phyloP scores from a whole-genome alignment of 164 flowering plant genomes.

The Stephania cephalantha region DNA sequence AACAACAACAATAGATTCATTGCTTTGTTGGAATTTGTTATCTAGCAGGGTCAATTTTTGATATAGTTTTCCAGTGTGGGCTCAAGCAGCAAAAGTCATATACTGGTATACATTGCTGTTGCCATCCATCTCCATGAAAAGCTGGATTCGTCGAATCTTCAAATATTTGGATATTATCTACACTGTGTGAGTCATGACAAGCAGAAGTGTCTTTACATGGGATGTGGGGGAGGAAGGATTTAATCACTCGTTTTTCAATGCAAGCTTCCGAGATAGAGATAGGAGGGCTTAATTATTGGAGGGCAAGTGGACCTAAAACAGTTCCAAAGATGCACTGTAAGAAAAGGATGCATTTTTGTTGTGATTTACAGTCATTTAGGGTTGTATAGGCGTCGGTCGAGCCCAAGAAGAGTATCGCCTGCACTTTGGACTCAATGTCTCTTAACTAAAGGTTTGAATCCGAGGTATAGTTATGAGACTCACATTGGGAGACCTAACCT shows the following conservation, averaged over 20 bases:
- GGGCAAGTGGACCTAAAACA: too few relatives aligned
- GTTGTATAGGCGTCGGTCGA: too few relatives aligned
- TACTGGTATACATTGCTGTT: neutral
- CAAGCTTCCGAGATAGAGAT: too few relatives aligned
- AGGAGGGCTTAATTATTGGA: too few relatives aligned
- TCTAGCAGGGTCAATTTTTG: neutral
- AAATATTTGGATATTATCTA: neutral
- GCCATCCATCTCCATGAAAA: neutral
- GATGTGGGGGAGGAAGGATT: neutral
- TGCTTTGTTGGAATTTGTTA: neutral
- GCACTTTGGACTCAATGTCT: too few relatives aligned
- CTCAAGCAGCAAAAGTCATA: neutral
- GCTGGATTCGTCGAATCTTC: neutral
- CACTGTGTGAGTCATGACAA: neutral
- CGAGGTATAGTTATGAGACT: too few relatives aligned
- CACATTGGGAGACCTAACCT: too few relatives aligned
- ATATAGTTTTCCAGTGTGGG: constrained; percentile 2
- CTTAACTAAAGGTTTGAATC: too few relatives aligned
- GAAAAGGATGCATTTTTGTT: too few relatives aligned
- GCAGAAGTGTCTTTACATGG: neutral
- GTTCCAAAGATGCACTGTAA: too few relatives aligned
- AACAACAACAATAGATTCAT: neutral
- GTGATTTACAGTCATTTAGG: too few relatives aligned
- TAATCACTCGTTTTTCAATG: neutral
- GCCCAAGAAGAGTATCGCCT: too few relatives aligned